Evolutionary conservation across 768 basidiomycete species (phyloP).

Genomic region (Tephrocybe sp.): DNA sequence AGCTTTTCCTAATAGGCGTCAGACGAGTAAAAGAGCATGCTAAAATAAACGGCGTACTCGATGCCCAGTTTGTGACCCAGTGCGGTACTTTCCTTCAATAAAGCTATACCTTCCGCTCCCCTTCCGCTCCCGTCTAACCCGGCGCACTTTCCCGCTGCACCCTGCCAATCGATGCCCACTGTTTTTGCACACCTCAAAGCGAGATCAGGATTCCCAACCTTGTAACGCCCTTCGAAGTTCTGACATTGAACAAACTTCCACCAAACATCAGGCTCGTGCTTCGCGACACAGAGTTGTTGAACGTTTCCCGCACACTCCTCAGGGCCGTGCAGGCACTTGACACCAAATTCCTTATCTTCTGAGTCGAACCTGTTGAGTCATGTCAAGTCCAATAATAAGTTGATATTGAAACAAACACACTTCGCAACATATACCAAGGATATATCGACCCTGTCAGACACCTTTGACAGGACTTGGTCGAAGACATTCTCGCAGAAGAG

Average conservation of each 20-base stretch:
- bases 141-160: constrained; percentile 56
- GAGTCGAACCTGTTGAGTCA: constrained; percentile 50
- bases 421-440: constrained; percentile 71
- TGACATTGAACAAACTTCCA: constrained; percentile 86
- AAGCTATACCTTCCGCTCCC: constrained; percentile 58
- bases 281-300: constrained; percentile 80
- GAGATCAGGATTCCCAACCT: constrained; percentile 65
- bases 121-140: constrained; percentile 65
- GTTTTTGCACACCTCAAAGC: constrained; percentile 66
- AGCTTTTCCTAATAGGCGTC: constrained; percentile 64
- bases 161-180: constrained; percentile 71
- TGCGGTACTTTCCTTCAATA: constrained; percentile 62
- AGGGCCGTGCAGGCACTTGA: constrained; percentile 77
- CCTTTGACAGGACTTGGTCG: constrained; percentile 65
- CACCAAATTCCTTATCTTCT: constrained; percentile 73
- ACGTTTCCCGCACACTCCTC: constrained; percentile 88
- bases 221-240: constrained; percentile 61
- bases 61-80: constrained; percentile 49
- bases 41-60: constrained; percentile 38
- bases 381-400: background rate
- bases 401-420: constrained; percentile 43
- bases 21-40: background rate
- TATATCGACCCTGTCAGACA: constrained; percentile 65
- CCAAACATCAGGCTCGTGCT: constrained; percentile 62
- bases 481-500: constrained; percentile 78